Evolutionary conservation across 2,329 filamentous ascomycete species (phyloP), one percentile per base, ranked within the genome.

Genomic region (Penicillium brevicompactum): DNA sequence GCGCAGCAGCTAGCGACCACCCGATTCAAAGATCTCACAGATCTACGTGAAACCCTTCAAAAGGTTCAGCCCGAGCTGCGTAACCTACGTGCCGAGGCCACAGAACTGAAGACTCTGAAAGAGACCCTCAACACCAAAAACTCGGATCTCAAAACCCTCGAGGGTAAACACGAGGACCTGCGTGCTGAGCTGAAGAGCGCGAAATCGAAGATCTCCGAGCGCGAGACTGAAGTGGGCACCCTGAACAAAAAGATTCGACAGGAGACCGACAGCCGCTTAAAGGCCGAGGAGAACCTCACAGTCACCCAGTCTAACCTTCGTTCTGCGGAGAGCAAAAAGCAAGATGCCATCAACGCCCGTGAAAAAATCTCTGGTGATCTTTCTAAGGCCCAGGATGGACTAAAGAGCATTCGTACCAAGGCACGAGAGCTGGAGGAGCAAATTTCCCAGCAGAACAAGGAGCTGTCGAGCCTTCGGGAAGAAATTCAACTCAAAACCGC

Each of bases 61-160:
- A 95, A 94, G 70, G 84, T 89, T 0, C 92, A 97, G 67, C 89
- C 91, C 0, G 93, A 99, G 73, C 78, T 97, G 22, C 89, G 88
- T 70, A 87, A 79, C 43, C 80, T 97, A 18, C 86, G 91, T 7
- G 85, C 87, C 46, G 92, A 97, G 65, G 87, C 90, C 30, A 83
- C 84, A 0, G 83, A 87, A 40, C 80, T 97, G 32, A 92, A 91
- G 72, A 80, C 79, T 0, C 82, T 84, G 3, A 93, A 89, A 68
- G 88, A 92, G 45, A 90, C 95, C 58, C 80, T 97, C 2, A 79
- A 82, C 1, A 80, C 78, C 59, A 84, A 83, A 61, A 80, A 76
- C 3, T 74, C 78, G 3, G 89, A 92, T 61, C 72, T 97, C 6
- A 86, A 86, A 57, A 82, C 83, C n/a, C 79, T 96, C 11, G 93